Conservation (phyloP, 495 filamentous ascomycete species). For the Halenospora varia region DNA sequence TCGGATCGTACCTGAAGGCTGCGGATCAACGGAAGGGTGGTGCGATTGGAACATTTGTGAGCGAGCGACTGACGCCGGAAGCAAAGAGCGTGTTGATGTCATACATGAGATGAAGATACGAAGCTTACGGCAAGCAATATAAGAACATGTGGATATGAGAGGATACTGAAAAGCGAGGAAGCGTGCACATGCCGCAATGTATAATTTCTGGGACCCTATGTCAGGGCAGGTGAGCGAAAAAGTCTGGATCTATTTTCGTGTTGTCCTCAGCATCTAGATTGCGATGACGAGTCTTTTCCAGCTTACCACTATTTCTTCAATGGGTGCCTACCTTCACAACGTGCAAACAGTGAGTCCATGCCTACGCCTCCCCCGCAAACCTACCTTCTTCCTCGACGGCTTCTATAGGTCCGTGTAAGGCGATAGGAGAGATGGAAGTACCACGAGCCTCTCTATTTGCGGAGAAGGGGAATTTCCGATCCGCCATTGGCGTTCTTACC, state of each 20-base stretch:
- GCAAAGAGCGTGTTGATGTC: conserved; percentile 48
- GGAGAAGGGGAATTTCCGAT: background rate
- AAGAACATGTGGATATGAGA: background rate
- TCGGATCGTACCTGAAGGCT: conserved; percentile 54
- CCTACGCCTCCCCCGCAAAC: background rate
- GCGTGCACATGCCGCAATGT: background rate
- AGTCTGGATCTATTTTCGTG: background rate
- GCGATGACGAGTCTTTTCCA: background rate
- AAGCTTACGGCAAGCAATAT: background rate
- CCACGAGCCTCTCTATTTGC: background rate
- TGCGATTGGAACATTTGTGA: conserved; percentile 50
- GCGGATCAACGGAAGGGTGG: conserved; percentile 53
- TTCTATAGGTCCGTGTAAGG: background rate
- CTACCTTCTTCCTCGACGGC: background rate
- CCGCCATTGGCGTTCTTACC: background rate
- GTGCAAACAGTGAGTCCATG: no score
- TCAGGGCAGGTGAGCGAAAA: background rate
- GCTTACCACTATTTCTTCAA: background rate
- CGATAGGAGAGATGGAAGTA: background rate
- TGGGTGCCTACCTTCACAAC: background rate
- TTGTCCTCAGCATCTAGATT: background rate
- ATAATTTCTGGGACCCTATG: background rate
- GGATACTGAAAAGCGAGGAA: background rate
- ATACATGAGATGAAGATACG: conserved; percentile 44
- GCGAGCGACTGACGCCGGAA: conserved; percentile 54